phyloP scores from a whole-genome alignment of 257 asterid genomes.

The Nicotiana paniculata region DNA sequence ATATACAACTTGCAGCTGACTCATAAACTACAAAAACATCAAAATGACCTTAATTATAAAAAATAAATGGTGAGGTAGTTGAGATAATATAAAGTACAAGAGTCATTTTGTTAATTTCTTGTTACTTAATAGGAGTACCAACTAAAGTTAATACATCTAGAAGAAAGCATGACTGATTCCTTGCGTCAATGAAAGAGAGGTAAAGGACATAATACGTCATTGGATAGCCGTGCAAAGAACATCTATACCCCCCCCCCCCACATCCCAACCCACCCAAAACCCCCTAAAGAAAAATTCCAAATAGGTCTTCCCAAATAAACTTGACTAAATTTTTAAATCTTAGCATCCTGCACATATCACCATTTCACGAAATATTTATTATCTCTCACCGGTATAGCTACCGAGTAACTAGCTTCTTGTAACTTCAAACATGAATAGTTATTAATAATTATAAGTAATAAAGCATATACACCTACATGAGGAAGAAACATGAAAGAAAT shows the following conservation, averaged over 20 bases:
- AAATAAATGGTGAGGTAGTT: background rate
- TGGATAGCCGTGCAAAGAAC: background rate
- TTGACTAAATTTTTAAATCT: too few species aligned
- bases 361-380: fast-evolving
- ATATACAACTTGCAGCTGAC: background rate
- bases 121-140: background rate
- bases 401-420: too few species aligned
- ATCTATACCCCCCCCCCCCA: too few species aligned
- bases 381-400: too few species aligned
- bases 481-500: background rate
- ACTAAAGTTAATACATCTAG: slow-evolving; percentile 7
- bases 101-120: background rate
- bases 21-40: background rate
- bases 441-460: too few species aligned
- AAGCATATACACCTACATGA: background rate
- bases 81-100: background rate
- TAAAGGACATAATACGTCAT: background rate
- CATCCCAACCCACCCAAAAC: too few species aligned
- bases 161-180: background rate
- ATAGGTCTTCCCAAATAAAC: background rate
- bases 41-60: background rate
- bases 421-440: too few species aligned
- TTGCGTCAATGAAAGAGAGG: background rate
- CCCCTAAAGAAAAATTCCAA: too few species aligned
- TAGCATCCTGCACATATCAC: too few species aligned